These are phyloP conservation scores for Plantago ovata DNA, from an alignment of 257 asterid genomes.

Conservation along the genomic window DNA sequence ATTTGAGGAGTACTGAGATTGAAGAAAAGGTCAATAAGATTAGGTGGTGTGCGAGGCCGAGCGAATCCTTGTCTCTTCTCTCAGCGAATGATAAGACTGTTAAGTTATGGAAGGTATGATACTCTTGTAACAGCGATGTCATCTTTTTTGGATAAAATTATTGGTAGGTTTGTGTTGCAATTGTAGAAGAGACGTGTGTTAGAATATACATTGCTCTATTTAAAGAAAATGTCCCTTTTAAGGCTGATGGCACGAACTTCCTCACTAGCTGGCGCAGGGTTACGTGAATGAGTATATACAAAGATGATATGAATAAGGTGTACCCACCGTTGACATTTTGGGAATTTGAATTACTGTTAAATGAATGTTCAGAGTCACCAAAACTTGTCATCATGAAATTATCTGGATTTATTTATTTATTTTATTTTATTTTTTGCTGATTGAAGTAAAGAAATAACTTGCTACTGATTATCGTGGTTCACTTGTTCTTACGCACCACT, in stretches of 20 bases:
- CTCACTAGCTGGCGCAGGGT: too few species aligned
- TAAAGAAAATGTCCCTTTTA: not conserved
- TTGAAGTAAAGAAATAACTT: not conserved
- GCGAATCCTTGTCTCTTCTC: constrained; percentile 55
- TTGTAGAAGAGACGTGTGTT: constrained; percentile 4
- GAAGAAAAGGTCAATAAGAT: constrained; percentile 76
- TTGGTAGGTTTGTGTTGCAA: not conserved
- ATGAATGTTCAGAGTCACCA: too few species aligned
- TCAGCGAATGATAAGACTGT: constrained; percentile 83
- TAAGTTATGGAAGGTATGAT: constrained; percentile 79
- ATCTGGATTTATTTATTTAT: too few species aligned
- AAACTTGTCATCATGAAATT: too few species aligned
- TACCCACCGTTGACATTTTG: too few species aligned
- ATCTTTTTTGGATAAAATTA: not conserved
- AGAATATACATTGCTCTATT: not conserved
- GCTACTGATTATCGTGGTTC: not conserved
- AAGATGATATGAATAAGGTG: too few species aligned
- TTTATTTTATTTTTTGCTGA: not conserved
- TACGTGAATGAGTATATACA: too few species aligned
- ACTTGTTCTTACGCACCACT: not conserved
- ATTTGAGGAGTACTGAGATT: constrained; percentile 79
- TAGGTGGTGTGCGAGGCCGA: constrained; percentile 54
- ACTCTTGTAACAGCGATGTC: constrained; percentile 10
- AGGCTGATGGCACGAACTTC: too few species aligned
- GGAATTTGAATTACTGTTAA: too few species aligned